A percentile compares a stretch with the other conserved stretches of the same genome.
Evolutionary conservation across 768 basidiomycete species (phyloP).

Genomic region (Chiua virens): DNA sequence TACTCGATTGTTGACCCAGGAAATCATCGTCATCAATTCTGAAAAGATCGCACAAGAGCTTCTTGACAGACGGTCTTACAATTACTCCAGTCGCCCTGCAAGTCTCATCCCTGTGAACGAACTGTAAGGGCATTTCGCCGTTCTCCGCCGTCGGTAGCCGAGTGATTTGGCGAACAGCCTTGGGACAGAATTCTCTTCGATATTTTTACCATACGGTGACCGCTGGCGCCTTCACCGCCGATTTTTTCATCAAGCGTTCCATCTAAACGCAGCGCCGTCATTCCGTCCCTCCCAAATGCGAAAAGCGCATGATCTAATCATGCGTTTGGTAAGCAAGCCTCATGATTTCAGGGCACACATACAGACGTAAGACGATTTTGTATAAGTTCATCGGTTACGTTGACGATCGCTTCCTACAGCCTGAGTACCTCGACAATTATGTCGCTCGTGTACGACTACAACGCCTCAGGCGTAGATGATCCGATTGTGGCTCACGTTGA

Average conservation of each 20-base stretch:
- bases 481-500: conserved; percentile 20
- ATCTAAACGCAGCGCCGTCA: conserved; percentile 21
- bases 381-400: background rate
- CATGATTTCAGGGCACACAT: conserved; percentile 24
- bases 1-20: conserved; percentile 21
- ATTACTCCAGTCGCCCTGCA: conserved; percentile 26
- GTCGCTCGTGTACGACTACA: conserved; percentile 27
- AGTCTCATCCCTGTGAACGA: conserved; percentile 14
- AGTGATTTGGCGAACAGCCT: conserved; percentile 12
- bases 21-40: conserved; percentile 26
- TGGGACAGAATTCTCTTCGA: conserved; percentile 23
- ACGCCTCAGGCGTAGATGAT: conserved; percentile 14
- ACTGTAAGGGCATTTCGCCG: conserved; percentile 10
- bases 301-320: conserved; percentile 33
- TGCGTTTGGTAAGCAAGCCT: conserved; percentile 23
- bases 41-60: conserved; percentile 26
- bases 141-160: background rate
- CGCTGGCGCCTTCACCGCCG: conserved; percentile 31
- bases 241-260: conserved; percentile 36
- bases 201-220: conserved; percentile 26
- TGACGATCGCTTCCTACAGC: conserved; percentile 8
- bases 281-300: conserved; percentile 35
- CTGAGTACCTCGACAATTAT: conserved; percentile 21
- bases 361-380: conserved; percentile 11
- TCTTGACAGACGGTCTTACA: conserved; percentile 20